These are phyloP conservation scores for Fusarium stilboides DNA, from an alignment of 2,329 filamentous ascomycete species.

Conservation along the genomic window DNA sequence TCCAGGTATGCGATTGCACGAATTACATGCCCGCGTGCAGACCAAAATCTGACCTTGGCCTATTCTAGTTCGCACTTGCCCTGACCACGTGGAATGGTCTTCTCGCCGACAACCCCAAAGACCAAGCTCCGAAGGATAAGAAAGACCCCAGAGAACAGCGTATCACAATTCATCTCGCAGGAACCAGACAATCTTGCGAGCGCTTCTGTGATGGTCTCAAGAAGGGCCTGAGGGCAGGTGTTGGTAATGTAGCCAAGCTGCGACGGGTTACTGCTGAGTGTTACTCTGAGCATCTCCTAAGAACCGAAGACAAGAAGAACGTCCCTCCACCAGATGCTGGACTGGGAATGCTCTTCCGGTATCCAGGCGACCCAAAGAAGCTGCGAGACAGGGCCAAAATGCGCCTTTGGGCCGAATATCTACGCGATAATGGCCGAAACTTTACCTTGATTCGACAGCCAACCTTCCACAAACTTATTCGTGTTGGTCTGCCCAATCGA, in stretches of 20 bases:
- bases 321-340: constrained; percentile 84
- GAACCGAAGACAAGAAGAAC: constrained; percentile 73
- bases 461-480: constrained; percentile 97
- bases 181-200: constrained; percentile 90
- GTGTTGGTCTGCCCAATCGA: constrained; percentile 94
- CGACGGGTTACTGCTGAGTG: constrained; percentile 85
- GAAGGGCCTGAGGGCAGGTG: constrained; percentile 86
- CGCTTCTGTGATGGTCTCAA: constrained; percentile 97
- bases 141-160: constrained; percentile 77
- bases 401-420: constrained; percentile 96
- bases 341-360: constrained; percentile 91
- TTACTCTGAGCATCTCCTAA: constrained; percentile 89
- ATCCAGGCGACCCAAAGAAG: constrained; percentile 95
- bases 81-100: constrained; percentile 95
- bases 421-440: constrained; percentile 95
- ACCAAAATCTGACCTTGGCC: constrained; percentile 11
- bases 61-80: constrained; percentile 82
- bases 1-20: constrained; percentile 66
- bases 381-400: constrained; percentile 96
- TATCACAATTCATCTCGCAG: constrained; percentile 91
- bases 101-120: constrained; percentile 69
- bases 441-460: constrained; percentile 93
- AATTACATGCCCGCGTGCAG: constrained; percentile 3
- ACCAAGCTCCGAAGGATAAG: constrained; percentile 62
- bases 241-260: constrained; percentile 89